These are phyloP conservation scores for Dioscorea zingiberensis DNA, from an alignment of 106 monocot species.

Conservation along the genomic window DNA sequence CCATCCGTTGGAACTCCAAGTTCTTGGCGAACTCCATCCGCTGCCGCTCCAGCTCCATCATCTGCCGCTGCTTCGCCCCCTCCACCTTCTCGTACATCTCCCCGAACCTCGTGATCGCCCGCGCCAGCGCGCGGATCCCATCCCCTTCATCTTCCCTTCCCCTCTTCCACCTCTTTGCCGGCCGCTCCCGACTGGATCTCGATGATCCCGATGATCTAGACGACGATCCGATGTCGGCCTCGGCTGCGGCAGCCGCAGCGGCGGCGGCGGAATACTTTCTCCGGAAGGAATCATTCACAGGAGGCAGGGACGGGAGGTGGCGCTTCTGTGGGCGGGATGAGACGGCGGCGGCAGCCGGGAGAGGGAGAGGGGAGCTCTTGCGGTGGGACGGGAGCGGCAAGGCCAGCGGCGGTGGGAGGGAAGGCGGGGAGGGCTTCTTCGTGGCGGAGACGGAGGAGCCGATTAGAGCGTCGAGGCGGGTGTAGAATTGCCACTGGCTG, in stretches of 20 bases:
- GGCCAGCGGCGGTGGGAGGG: constrained; percentile 9
- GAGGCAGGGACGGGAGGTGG: constrained; percentile 4
- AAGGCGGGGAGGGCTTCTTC: constrained; percentile 2
- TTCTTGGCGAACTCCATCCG: constrained; percentile 19
- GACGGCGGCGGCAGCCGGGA: constrained; percentile 23
- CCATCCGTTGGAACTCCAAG: constrained; percentile 20
- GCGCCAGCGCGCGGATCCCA: constrained; percentile 9
- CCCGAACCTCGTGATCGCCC: constrained; percentile 9
- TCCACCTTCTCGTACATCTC: constrained; percentile 19
- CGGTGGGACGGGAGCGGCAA: constrained; percentile 7
- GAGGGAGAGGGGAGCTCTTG: constrained; percentile 13
- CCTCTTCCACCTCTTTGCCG: background rate
- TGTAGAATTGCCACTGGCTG: constrained; percentile 65
- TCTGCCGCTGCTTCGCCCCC: constrained; percentile 18
- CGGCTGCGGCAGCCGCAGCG: constrained; percentile 6
- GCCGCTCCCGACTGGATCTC: background rate
- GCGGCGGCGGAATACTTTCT: constrained; percentile 6
- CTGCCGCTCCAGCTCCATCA: constrained; percentile 22
- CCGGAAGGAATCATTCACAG: background rate
- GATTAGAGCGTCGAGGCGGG: constrained; percentile 52
- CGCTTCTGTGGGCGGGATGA: constrained; percentile 1
- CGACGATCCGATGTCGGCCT: background rate
- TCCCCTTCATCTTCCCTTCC: constrained; percentile 2
- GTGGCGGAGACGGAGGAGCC: constrained; percentile 16
- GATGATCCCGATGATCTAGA: background rate